Base-by-base conservation (phyloP, 2,329 filamentous ascomycete species). In the Elsinoe ampelina region DNA sequence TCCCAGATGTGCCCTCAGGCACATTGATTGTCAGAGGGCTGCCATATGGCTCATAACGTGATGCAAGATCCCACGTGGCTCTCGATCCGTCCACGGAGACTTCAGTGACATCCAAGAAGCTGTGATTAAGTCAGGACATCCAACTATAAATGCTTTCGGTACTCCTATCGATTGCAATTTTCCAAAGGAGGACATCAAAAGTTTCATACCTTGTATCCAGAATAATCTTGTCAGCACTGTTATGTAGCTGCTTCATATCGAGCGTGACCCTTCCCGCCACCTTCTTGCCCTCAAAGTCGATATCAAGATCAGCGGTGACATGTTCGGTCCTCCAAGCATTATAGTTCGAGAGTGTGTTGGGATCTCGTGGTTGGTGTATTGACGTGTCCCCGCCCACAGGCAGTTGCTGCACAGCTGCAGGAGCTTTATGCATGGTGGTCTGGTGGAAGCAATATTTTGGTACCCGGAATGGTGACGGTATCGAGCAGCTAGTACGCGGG, bases 281-380 rank as follows among this genome's bases (percentile, higher is more conserved):
- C 56, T 81, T 79, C 75, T 89, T 87, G 67, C 83, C 78, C 59
- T 86, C 81, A 70, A 97, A 98, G 66, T 95, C 84, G 64, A 97
- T 84, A 63, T 83, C 82, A 66, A 96, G 82, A 70, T 87, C 83
- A 58, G 88, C 87, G 17, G 82, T 85, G 17, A 89, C 93, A 74
- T 96, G 90, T 68, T 80, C 84, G 15, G 89, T 95, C 60, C 82
- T 78, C 84, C 89, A 96, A 57, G 86, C 84, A 71, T 88, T 84
- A 73, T 96, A 96, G 76, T 97, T 97, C 68, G 88, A 87, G 58
- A 93, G 75, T 22, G 93, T 96, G 71, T 90, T 95, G 55, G 90
- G 90, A 73, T 97, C 92, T 60, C 69, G 60, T 7, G 63, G 66
- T 36, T 65, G 58, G 48, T 68, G 66, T 12, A 70, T 68, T 41